A percentile compares a stretch with the other conserved stretches of the same genome.
These are phyloP conservation scores for Mucor racemosus DNA, from an alignment of 371 early-diverging fungal genomes.

Conservation along the genomic window DNA sequence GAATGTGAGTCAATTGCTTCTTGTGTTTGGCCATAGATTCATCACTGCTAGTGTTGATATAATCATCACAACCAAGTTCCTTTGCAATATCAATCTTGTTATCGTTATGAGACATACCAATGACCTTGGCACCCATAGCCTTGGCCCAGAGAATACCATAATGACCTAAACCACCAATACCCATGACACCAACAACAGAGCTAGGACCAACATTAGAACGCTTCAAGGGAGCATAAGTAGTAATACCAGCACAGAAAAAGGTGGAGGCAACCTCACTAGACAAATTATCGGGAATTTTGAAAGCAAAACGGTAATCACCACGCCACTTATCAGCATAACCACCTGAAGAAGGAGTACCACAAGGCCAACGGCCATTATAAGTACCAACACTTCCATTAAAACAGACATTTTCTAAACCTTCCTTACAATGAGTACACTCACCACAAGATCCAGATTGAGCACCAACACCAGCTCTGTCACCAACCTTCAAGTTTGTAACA, in stretches of 20 bases:
- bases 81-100: conserved; percentile 41
- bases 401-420: conserved; percentile 33
- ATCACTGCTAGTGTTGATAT: conserved; percentile 34
- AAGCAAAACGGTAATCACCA: conserved; percentile 59
- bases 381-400: conserved; percentile 58
- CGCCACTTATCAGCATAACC: conserved; percentile 73
- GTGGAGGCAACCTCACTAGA: conserved; percentile 58
- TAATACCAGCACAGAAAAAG: conserved; percentile 58
- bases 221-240: conserved; percentile 61
- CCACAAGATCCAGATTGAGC: conserved; percentile 54
- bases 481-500: conserved; percentile 54
- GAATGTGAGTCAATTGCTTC: conserved; percentile 37
- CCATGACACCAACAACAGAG: conserved; percentile 65
- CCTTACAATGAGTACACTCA: conserved; percentile 36
- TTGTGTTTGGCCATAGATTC: conserved; percentile 55
- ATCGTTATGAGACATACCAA: conserved; percentile 37
- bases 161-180: conserved; percentile 79
- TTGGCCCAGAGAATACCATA: conserved; percentile 64
- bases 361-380: conserved; percentile 58
- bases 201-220: conserved; percentile 41
- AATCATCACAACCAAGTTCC: conserved; percentile 44
- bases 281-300: conserved; percentile 67
- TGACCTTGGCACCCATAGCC: conserved; percentile 70
- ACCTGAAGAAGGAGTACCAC: conserved; percentile 65
- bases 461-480: conserved; percentile 75